Percentiles rank a stretch among this genome's conserved stretches.
phyloP scores from a whole-genome alignment of 768 basidiomycete genomes.

The Mycena haematopus region DNA sequence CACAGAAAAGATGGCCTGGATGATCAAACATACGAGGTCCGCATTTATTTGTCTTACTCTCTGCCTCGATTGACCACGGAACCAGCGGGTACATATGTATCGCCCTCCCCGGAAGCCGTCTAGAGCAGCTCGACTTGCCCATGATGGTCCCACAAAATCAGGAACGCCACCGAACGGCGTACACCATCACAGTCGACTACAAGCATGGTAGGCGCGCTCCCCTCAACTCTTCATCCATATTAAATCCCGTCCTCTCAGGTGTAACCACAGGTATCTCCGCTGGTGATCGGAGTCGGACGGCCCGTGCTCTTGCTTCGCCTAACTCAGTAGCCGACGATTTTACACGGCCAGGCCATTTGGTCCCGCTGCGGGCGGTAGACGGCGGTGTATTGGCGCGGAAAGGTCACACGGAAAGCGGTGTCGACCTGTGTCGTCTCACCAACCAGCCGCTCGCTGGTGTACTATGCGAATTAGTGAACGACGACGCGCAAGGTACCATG shows the following conservation, averaged over 20 bases:
- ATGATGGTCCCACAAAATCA: conserved; percentile 95
- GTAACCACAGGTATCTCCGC: conserved; percentile 98
- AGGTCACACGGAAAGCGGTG: conserved; percentile 92
- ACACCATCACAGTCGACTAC: conserved; percentile 95
- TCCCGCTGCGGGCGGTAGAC: conserved; percentile 85
- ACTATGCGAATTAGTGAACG: conserved; percentile 95
- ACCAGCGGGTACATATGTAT: conserved; percentile 93
- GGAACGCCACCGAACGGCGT: conserved; percentile 92
- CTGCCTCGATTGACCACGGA: conserved; percentile 5
- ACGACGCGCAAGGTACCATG: conserved; percentile 89
- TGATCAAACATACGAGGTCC: conserved; percentile 95
- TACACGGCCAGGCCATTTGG: conserved; percentile 93
- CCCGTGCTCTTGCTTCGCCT: conserved; percentile 77
- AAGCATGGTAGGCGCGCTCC: conserved; percentile 67
- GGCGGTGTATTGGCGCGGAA: conserved; percentile 88
- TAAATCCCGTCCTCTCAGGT: conserved; percentile 48
- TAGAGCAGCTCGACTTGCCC: conserved; percentile 80
- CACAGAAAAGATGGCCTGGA: conserved; percentile 98
- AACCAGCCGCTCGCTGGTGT: conserved; percentile 76
- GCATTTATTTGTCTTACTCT: conserved; percentile 36
- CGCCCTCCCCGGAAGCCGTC: conserved; percentile 75
- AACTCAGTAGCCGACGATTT: conserved; percentile 69
- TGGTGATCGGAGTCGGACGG: conserved; percentile 90
- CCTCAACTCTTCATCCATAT: neutral
- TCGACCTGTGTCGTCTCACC: conserved; percentile 86